phyloP scores from a whole-genome alignment of 2,329 filamentous ascomycete genomes.

The Clarireedia homoeocarpa region DNA sequence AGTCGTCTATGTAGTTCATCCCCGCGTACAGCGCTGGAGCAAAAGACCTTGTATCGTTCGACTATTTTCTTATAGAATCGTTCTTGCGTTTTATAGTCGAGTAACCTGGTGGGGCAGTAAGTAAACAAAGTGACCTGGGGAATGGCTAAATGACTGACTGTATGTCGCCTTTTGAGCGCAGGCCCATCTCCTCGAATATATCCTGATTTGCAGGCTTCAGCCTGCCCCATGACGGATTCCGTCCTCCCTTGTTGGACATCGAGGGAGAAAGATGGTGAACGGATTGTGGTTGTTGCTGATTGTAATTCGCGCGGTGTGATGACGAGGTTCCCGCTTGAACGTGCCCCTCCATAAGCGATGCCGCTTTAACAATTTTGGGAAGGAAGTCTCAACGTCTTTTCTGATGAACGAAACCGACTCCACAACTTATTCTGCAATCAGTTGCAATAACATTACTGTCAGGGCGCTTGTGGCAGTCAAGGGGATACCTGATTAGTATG shows the following conservation, averaged over 20 bases:
- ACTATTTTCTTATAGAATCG: conserved; percentile 81
- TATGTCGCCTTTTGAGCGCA: conserved; percentile 86
- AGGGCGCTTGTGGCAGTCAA: no score
- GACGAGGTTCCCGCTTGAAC: neutral
- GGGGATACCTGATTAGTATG: no score
- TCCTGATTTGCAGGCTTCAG: conserved; percentile 69
- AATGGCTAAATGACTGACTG: conserved; percentile 44
- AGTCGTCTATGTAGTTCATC: conserved; percentile 71
- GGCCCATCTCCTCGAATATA: conserved; percentile 70
- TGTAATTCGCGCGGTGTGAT: neutral
- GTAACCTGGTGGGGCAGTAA: conserved; percentile 43
- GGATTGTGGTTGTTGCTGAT: neutral
- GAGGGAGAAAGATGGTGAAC: neutral
- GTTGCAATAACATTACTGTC: no score
- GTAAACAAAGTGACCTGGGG: conserved; percentile 9
- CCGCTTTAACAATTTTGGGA: neutral
- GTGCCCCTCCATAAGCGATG: neutral
- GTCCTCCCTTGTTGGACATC: conserved; percentile 27
- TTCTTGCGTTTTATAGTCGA: conserved; percentile 73
- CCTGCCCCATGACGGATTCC: conserved; percentile 52
- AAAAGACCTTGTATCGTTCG: conserved; percentile 84
- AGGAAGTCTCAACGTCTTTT: neutral
- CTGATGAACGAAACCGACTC: neutral
- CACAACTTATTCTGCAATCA: neutral
- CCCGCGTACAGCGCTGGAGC: conserved; percentile 62